Evolutionary conservation across 2,329 filamentous ascomycete genomes (phyloP), one percentile per base, ranked within the genome.

Genomic region (Capronia epimyces): DNA sequence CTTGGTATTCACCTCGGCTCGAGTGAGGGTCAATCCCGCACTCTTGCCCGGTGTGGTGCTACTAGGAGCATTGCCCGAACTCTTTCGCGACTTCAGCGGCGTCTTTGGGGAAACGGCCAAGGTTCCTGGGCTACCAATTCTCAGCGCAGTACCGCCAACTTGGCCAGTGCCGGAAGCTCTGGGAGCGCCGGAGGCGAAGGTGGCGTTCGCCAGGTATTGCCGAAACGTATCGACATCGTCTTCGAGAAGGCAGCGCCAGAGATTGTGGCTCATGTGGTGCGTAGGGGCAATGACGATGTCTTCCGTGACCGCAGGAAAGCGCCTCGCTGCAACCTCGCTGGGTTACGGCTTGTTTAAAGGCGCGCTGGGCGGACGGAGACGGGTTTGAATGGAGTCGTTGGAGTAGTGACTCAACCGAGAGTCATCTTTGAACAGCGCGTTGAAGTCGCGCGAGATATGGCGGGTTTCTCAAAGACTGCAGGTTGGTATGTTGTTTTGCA

Each of bases 231-330:
- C 90, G 82, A 95, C 86, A 82, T 98, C 89, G 80, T 96, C 87
- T 82, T 96, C 86, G 77, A 94, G 86, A 70, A 91, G 97, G 70
- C 82, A 88, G 80, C 89, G 90, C 91, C 91, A 96, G 71, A 98
- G 83, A 81, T 86, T 81, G 76, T 89, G 86, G 84, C 88, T 97
- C 91, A 97, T 93, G 82, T 82, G 82, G 74, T 68, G 70, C 62
- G 61, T 64, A 52, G 64, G 62, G 47, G 43, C 45, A 51, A 49
- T 44, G 52, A 55, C 54, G 53, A 56, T 53, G 57, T 66, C 47
- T 59, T 68, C 74, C 72, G 69, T 68, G 70, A 71, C 73, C 75
- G 80, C 77, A 72, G 73, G 77, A 74, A 67, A 2, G 79, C 85
- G 84, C 88, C 89, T 94, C 85, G 87, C 88, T 87, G 83, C 89